Evolutionary conservation across 1,284 basidiomycete species (phyloP), one percentile per base, ranked within the genome.

Genomic region (Boletellus sp.): DNA sequence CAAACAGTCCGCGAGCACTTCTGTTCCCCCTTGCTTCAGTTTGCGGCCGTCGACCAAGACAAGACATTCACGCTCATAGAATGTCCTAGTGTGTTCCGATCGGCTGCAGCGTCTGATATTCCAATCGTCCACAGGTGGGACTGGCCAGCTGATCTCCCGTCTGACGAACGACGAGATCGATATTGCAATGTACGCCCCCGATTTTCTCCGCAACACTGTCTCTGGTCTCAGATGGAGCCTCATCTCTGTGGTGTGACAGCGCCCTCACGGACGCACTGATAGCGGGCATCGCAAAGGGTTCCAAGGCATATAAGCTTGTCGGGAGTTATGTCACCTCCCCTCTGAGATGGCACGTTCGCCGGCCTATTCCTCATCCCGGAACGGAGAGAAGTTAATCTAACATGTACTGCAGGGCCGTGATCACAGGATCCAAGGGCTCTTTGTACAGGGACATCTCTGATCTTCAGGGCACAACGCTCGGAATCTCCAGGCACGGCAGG

Each of bases 211-310:
- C 15, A 32, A 44, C 19, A 28, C 40, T 8, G 40, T 57, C 41
- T 43, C 22, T 44, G 21, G 7, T n/a, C 16, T 42, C 52, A 50
- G 30, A 50, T 47, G n/a, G 22, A 36, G 40, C 48, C 28, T 38
- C 44, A 37, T 49, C 33, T 41, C n/a, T 5, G 24, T 30, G 30
- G 26, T 32, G 15, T 19, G 26, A 52, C 53, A 91, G 93, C 57
- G 96, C 95, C 0, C 81, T 99, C 47, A 98, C 96, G 0, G 96
- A 97, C 68, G 85, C 92, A 0, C 75, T 98, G 36, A 94, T 97
- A 58, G 90, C 93, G 43, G 96, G 95, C 0, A 91, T 97, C 48
- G 93, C 92, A 12, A 81, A 80, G 42, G 64, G 67, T 10, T 89
- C 89, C 0, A 79, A 79, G 47, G 83, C 88, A 15, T 98, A 97